Conservation (phyloP, 495 filamentous ascomycete species). For the Lophiotrema nucula region DNA sequence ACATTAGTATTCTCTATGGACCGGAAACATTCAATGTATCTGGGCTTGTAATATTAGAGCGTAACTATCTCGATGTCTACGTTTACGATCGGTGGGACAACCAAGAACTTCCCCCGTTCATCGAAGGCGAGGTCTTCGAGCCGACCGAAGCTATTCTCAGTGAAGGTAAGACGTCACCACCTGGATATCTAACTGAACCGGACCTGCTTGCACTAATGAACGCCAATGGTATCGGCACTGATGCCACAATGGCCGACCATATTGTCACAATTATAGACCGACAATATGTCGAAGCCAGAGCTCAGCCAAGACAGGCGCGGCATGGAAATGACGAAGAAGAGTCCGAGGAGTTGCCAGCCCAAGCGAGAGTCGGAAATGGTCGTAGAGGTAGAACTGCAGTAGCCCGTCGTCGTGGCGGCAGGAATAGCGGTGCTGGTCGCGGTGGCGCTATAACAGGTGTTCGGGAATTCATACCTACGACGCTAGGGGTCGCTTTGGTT, state of each 20-base stretch:
- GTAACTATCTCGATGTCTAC: slow-evolving; percentile 93
- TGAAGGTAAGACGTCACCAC: slow-evolving; percentile 82
- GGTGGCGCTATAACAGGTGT: slow-evolving; percentile 52
- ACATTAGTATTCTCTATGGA: slow-evolving; percentile 80
- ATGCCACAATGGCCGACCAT: slow-evolving; percentile 97
- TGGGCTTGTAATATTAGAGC: slow-evolving; percentile 77
- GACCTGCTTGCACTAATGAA: slow-evolving; percentile 96
- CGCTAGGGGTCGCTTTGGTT: slow-evolving; percentile 81
- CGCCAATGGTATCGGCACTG: slow-evolving; percentile 96
- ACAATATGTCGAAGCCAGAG: slow-evolving; percentile 68
- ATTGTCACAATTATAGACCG: slow-evolving; percentile 90
- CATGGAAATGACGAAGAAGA: slow-evolving; percentile 14
- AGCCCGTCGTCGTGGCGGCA: slow-evolving; percentile 37
- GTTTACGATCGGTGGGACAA: slow-evolving; percentile 93
- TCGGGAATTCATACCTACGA: slow-evolving; percentile 84
- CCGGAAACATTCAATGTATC: slow-evolving; percentile 77
- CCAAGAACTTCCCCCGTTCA: slow-evolving; percentile 74
- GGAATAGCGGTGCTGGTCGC: slow-evolving; percentile 40
- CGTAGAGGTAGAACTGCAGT: slow-evolving; percentile 41
- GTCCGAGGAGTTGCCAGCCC: slow-evolving; percentile 7
- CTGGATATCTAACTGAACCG: slow-evolving; percentile 85
- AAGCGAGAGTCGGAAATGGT: slow-evolving; percentile 34
- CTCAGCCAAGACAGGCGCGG: slow-evolving; percentile 2
- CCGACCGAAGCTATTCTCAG: slow-evolving; percentile 84
- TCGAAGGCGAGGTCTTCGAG: slow-evolving; percentile 71